phyloP scores from a whole-genome alignment of 108 stramenopile species.

The Mediolabrus comicus region DNA sequence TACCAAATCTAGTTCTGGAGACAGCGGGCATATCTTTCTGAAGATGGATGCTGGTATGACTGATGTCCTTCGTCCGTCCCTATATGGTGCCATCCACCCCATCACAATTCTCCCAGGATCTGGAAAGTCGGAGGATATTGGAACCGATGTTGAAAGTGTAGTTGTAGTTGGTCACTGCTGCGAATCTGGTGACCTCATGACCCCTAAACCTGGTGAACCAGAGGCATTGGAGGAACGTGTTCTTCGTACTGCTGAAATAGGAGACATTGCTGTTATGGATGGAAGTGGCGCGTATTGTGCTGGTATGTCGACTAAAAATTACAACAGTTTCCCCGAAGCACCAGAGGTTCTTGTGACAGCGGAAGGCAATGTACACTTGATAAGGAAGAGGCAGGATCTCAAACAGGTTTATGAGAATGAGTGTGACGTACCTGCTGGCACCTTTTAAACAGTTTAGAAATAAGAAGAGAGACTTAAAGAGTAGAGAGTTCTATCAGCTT shows the following conservation, averaged over 20 bases:
- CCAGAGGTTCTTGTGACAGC: constrained; percentile 76
- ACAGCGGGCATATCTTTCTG: constrained; percentile 75
- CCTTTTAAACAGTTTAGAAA: constrained; percentile 21
- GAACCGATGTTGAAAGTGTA: constrained; percentile 71
- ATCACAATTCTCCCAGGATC: constrained; percentile 85
- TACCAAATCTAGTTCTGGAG: constrained; percentile 53
- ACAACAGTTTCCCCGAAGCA: constrained; percentile 98
- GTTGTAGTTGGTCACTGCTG: constrained; percentile 99
- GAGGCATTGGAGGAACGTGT: constrained; percentile 84
- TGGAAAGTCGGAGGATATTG: constrained; percentile 65
- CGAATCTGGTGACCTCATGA: constrained; percentile 96
- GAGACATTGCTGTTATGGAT: constrained; percentile 93
- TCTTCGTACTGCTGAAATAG: constrained; percentile 82
- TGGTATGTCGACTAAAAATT: constrained; percentile 98
- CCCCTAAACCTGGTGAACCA: constrained; percentile 92
- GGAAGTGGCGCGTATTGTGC: constrained; percentile 97
- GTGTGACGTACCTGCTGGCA: constrained; percentile 29
- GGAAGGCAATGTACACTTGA: constrained; percentile 76
- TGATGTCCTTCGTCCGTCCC: constrained; percentile 95
- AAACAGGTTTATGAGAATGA: constrained; percentile 91
- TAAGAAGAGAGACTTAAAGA: background rate
- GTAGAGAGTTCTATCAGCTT: background rate
- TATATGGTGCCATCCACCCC: constrained; percentile 97
- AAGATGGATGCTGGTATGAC: constrained; percentile 99
- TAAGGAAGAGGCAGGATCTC: constrained; percentile 87